These are phyloP conservation scores for Aciculoconidium aculeatum DNA, from an alignment of 805 yeast species.

Conservation along the genomic window DNA sequence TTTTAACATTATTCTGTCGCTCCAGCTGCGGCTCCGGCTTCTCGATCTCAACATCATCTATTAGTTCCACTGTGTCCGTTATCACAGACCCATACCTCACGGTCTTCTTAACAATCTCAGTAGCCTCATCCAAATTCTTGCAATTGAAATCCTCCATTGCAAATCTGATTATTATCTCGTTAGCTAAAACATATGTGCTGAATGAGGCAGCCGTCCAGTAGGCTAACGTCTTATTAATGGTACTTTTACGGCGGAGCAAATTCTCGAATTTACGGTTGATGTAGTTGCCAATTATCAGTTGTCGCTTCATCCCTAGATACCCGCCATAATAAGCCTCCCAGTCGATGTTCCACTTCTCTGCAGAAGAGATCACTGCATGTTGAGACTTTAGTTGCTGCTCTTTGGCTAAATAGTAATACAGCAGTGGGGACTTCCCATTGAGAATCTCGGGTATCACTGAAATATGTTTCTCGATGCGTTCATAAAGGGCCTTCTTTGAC, in stretches of 20 bases:
- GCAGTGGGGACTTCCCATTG: slow-evolving; percentile 41
- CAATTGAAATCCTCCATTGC: slow-evolving; percentile 40
- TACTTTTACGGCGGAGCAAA: slow-evolving; percentile 20
- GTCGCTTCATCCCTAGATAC: slow-evolving; percentile 55
- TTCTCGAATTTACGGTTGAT: slow-evolving; percentile 30
- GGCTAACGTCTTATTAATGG: slow-evolving; percentile 39
- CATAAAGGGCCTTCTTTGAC: slow-evolving; percentile 26
- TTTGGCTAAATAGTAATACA: slow-evolving; percentile 47
- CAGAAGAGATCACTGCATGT: slow-evolving; percentile 38
- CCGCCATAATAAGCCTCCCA: slow-evolving; percentile 50
- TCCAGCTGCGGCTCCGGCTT: too few relatives aligned
- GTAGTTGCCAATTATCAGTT: slow-evolving; percentile 41
- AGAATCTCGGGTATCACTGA: slow-evolving; percentile 33
- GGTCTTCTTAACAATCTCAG: slow-evolving; percentile 41
- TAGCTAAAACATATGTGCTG: slow-evolving; percentile 53
- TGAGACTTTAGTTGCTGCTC: slow-evolving; percentile 31
- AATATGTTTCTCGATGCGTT: slow-evolving; percentile 23
- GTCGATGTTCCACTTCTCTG: slow-evolving; percentile 42
- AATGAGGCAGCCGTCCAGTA: slow-evolving; percentile 62
- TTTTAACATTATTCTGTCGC: too few relatives aligned
- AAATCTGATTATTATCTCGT: slow-evolving; percentile 51
- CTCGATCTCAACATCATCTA: slow-evolving; percentile 21
- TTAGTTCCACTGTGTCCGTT: slow-evolving; percentile 25
- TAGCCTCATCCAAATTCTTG: slow-evolving; percentile 36
- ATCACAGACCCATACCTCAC: slow-evolving; percentile 40